Conservation (phyloP, 116 monocot species). For the Posidonia oceanica region DNA sequence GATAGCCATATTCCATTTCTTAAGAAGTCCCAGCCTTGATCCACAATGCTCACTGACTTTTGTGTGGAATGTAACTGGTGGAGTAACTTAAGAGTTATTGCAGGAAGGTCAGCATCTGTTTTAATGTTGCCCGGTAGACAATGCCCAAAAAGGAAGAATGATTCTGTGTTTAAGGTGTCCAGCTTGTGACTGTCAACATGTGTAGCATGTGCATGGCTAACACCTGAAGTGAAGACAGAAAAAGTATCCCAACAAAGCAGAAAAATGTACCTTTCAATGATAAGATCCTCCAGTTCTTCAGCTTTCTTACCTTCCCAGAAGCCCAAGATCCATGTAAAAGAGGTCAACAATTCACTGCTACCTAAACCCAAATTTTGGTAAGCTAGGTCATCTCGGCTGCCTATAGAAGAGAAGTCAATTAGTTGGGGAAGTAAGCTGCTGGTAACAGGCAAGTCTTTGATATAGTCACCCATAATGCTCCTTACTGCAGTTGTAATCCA, state of each 20-base stretch:
- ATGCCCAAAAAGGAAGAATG: constrained; percentile 45
- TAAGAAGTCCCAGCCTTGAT: constrained; percentile 57
- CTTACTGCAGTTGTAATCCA: constrained; percentile 30
- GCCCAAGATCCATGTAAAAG: constrained; percentile 44
- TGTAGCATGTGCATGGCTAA: constrained; percentile 3
- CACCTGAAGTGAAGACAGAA: constrained; percentile 17
- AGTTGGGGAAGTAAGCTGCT: constrained; percentile 51
- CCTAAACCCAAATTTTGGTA: constrained; percentile 35
- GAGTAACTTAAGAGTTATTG: constrained; percentile 30
- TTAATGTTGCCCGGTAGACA: constrained; percentile 15
- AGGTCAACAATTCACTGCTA: constrained; percentile 24
- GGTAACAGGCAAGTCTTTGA: constrained; percentile 25
- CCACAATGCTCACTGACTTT: not conserved
- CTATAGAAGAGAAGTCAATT: constrained; percentile 54
- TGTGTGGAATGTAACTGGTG: constrained; percentile 23
- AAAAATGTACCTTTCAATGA: constrained; percentile 84
- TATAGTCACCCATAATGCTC: constrained; percentile 28
- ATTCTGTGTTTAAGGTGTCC: constrained; percentile 19
- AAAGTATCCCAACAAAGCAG: constrained; percentile 67
- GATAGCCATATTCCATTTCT: constrained; percentile 55
- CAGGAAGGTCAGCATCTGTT: constrained; percentile 17
- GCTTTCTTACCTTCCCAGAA: constrained; percentile 67
- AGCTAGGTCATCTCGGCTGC: constrained; percentile 17
- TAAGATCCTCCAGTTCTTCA: constrained; percentile 54
- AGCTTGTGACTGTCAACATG: constrained; percentile 11